Evolutionary conservation across 2,329 filamentous ascomycete species (phyloP), one percentile per base, ranked within the genome.

Genomic region (Xylogone sp.): DNA sequence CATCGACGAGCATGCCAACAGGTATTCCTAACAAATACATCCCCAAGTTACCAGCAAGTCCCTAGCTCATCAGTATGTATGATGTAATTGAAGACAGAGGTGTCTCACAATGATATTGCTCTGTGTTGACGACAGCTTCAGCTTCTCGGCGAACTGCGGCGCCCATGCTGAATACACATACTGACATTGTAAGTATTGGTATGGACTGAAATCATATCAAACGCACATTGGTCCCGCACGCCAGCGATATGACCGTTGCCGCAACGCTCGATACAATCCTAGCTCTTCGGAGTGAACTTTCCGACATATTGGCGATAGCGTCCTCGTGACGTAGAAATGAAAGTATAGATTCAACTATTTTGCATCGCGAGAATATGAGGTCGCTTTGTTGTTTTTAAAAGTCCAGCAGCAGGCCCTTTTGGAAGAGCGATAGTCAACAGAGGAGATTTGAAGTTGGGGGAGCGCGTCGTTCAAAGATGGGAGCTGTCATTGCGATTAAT

Each of bases 111-210:
- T 92, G 59, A 97, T 71, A 70, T 99, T 97, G 70, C 84, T 91
- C 69, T 97, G 80, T 2, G 93, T 97, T n/a, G 94, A 87, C 13
- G 91, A 91, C 55, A 97, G 82, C 66, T 87, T 84, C 62, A 99
- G 77, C 61, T 82, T 85, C 64, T 95, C 86, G 46, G 92, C 91
- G 66, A 97, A 97, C 71, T 97, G 92, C 19, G 94, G 94, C 13
- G 90, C 91, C 92, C 94, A 99, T 71, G 93, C 93, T 50, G 91
- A 97, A 72, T 97, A 99, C 66, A 92, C 93, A 82, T 99, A 97
- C 90, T 97, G 65, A 46, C 48, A 16, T 31, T 47, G 54, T 69
- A 53, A 74, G 64, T 49, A 53, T 43, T 22, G 22, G 18, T 42
- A 52, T 34, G 2, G 16, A 16, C 4, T 7, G n/a, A 16, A 39